Conservation (phyloP, 208 protist genomes). For the Acanthamoeba royreba region DNA sequence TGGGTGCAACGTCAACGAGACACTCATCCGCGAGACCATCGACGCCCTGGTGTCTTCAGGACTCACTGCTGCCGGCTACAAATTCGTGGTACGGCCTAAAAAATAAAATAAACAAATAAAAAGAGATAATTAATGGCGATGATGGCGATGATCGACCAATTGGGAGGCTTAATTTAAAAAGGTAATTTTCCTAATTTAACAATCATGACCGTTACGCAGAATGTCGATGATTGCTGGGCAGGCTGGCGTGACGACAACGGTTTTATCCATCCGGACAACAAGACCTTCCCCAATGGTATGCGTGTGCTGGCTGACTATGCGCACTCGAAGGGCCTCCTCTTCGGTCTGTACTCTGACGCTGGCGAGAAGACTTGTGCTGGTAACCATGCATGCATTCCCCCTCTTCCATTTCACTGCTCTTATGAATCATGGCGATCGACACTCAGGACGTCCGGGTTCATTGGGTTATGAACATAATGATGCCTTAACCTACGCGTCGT, state of each 20-base stretch:
- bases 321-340: conserved; percentile 53
- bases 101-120: too few relatives aligned
- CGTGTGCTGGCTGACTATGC: conserved; percentile 34
- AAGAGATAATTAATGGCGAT: too few relatives aligned
- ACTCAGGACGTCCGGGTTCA: conserved; percentile 49
- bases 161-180: too few relatives aligned
- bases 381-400: not conserved
- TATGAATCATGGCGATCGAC: not conserved
- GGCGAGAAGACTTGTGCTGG: not conserved
- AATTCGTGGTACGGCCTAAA: not conserved
- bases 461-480: not conserved
- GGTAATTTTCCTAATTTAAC: too few relatives aligned
- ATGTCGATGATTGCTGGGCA: conserved; percentile 59
- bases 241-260: not conserved
- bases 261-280: conserved; percentile 45
- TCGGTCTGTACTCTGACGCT: conserved; percentile 58
- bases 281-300: conserved; percentile 57
- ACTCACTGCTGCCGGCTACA: conserved; percentile 8
- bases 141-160: too few relatives aligned
- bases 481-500: not conserved
- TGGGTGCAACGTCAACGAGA: conserved; percentile 65
- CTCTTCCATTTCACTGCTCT: not conserved
- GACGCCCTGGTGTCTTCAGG: conserved; percentile 18
- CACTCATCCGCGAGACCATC: conserved; percentile 52
- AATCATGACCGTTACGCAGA: conserved; percentile 38